Base-by-base conservation (phyloP, 495 filamentous ascomycete genomes). In the Aspergillus avenaceus region DNA sequence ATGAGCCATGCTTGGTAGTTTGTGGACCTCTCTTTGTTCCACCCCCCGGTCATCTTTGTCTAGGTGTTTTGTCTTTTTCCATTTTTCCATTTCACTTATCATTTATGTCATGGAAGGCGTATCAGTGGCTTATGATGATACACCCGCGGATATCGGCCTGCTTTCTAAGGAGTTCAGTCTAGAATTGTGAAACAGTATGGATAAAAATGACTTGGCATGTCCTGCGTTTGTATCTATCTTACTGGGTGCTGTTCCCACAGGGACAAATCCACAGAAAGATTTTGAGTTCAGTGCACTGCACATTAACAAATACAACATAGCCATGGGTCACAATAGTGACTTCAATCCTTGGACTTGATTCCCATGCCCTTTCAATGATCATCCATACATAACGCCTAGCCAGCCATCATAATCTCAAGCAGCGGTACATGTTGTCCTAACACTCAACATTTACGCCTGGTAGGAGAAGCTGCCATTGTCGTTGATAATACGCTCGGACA, bases 401-500 rank as follows among this genome's bases (percentile, higher is more conserved):
- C 8, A 5, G 36, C 14, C n/a, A n/a, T 36, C 31, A 9, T 13
- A 13, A 16, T 5, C 18, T 36, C 13, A n/a, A 36, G 31, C 13
- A 18, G 6, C n/a, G 11, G 4, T 21, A 38, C 2, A 38, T 8
- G n/a, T 14, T 38, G 22, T 19, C 16, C 0, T 16, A 27, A 7
- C 13, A 26, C 23, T 4, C 40, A 55, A 25, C 14, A 31, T 40
- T 42, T 28, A 25, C 27, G 54, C 50, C 43, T 56, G 43, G 44
- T 65, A 68, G 19, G 49, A 43, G 41, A 77, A 52, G 5, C 50
- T 14, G 4, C 74, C 73, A 50, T 76, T 55, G 0, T 48, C 18
- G 48, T 77, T 77, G 4, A 54, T 50, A 45, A 76, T 60, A 14
- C 70, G 63, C 61, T 77, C 74, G 4, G 60, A 41, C 46, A 77